Evolutionary conservation across 1,284 basidiomycete species (phyloP).

Genomic region (Ustilago nuda): DNA sequence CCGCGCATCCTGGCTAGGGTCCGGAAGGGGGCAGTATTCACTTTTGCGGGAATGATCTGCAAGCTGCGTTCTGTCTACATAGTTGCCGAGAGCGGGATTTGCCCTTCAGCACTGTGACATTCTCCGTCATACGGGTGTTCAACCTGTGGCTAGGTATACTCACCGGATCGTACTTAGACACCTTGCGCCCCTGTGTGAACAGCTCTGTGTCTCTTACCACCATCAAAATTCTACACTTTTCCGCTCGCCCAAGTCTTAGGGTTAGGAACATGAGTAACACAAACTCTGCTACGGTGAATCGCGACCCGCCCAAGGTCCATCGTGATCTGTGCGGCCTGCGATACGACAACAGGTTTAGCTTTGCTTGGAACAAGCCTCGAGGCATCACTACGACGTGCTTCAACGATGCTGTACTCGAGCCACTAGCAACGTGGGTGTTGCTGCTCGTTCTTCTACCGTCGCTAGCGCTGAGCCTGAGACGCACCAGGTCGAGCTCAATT

Average conservation of each 20-base stretch:
- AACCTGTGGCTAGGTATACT: not conserved
- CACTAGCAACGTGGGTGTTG: constrained; percentile 52
- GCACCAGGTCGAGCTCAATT: constrained; percentile 11
- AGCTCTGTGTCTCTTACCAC: not conserved
- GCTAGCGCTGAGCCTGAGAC: constrained; percentile 15
- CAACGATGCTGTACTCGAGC: constrained; percentile 55
- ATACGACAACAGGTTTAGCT: constrained; percentile 36
- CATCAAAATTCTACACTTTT: not conserved
- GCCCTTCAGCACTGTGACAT: constrained; percentile 1
- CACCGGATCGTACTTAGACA: not conserved
- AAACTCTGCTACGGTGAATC: constrained; percentile 20
- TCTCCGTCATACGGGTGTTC: constrained; percentile 1
- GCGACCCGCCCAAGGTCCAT: constrained; percentile 38
- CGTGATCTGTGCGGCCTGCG: constrained; percentile 29
- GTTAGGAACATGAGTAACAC: constrained; percentile 14
- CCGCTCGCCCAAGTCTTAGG: not conserved
- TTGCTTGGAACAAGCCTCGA: constrained; percentile 25
- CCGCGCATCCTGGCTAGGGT: constrained; percentile 3
- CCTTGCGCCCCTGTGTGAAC: not conserved
- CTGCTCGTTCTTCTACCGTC: constrained; percentile 37
- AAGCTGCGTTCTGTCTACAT: constrained; percentile 1
- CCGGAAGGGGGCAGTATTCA: not conserved
- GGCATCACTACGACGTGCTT: constrained; percentile 53
- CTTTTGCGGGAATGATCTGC: constrained; percentile 6
- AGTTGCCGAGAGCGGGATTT: not conserved